These are phyloP conservation scores for Rhizophora mangle DNA, from an alignment of 345 rosid genomes.

Conservation along the genomic window DNA sequence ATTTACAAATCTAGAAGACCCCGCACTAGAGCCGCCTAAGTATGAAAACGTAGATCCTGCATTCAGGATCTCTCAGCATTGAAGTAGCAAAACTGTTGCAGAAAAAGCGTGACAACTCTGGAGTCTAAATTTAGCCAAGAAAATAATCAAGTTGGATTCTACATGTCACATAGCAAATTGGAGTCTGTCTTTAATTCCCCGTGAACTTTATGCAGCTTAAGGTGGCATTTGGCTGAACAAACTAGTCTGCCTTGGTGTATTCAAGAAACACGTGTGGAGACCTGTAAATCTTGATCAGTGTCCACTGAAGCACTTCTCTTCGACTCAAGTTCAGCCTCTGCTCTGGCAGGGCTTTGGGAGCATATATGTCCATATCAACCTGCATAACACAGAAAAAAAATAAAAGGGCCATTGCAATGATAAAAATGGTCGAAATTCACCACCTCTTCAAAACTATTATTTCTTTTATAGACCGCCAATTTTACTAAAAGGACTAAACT, in stretches of 20 bases:
- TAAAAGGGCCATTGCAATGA: not conserved
- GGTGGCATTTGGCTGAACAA: constrained; percentile 3
- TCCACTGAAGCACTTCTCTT: constrained; percentile 98
- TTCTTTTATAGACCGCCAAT: too few species aligned
- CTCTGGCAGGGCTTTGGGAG: constrained; percentile 54
- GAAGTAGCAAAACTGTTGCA: not conserved
- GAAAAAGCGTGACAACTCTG: not conserved
- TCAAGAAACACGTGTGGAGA: constrained; percentile 96
- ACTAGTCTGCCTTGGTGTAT: constrained; percentile 76
- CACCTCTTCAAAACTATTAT: too few species aligned
- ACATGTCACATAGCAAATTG: not conserved
- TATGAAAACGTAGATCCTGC: not conserved
- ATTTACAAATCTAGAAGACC: too few species aligned
- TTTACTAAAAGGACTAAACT: too few species aligned
- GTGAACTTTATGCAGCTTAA: not conserved
- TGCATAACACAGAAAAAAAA: constrained; percentile 13
- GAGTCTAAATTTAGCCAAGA: not conserved
- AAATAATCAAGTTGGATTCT: not conserved
- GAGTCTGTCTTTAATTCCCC: not conserved
- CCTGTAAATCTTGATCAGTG: constrained; percentile 85
- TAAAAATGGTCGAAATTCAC: too few species aligned
- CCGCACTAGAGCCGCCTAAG: not conserved
- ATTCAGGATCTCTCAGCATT: not conserved
- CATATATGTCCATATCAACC: constrained; percentile 88
- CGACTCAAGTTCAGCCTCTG: constrained; percentile 93